A percentile compares a stretch with the other conserved stretches of the same genome.
These are phyloP conservation scores for Vaccinium corymbosum DNA, from an alignment of 148 eudicot species.

Conservation along the genomic window DNA sequence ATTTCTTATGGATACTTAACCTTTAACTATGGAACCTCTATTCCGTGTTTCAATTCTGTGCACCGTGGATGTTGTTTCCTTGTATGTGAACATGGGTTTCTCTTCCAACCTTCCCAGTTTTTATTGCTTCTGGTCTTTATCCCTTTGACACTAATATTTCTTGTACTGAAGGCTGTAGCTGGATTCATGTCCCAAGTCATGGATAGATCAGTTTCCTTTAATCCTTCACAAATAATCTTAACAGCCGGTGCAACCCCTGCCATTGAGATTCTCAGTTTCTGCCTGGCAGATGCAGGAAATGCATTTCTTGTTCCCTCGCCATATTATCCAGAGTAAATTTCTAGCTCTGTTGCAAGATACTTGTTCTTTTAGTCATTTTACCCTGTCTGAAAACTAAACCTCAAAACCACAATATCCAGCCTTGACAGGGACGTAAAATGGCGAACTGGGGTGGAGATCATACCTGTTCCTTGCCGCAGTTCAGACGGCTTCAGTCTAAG, in stretches of 20 bases:
- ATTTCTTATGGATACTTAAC: background rate
- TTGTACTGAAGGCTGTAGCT: conserved; percentile 59
- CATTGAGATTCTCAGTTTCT: conserved; percentile 76
- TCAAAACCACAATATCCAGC: conserved; percentile 30
- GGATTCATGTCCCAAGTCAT: conserved; percentile 67
- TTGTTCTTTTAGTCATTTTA: background rate
- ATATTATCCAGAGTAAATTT: conserved; percentile 70
- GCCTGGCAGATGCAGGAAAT: conserved; percentile 84
- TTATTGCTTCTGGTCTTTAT: background rate
- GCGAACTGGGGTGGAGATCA: conserved; percentile 84
- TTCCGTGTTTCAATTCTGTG: background rate
- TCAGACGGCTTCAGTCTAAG: conserved; percentile 70
- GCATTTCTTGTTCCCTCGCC: conserved; percentile 96
- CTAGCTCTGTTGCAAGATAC: background rate
- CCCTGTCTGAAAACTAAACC: conserved; percentile 18
- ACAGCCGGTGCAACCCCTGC: conserved; percentile 72
- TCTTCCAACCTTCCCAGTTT: background rate
- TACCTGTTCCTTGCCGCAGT: conserved; percentile 92
- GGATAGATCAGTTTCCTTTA: conserved; percentile 51
- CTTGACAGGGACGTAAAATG: conserved; percentile 84
- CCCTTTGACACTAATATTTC: background rate
- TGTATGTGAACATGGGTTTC: conserved; percentile 3
- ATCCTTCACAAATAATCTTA: conserved; percentile 60
- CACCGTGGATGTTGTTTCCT: background rate
- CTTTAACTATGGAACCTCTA: background rate